Conservation (phyloP, 805 yeast species). For the Hanseniaspora taiwanica region DNA sequence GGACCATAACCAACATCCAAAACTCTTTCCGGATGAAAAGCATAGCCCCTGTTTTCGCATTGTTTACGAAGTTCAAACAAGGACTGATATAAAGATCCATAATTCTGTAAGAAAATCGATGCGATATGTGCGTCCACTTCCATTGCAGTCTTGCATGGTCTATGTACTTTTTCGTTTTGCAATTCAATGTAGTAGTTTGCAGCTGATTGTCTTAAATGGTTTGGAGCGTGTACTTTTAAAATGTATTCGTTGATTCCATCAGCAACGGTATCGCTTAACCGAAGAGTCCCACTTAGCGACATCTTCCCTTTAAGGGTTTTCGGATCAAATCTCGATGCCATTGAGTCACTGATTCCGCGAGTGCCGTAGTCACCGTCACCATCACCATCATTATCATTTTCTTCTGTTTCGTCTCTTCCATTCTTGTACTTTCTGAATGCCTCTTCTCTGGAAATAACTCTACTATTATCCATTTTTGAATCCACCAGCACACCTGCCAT, state of each 20-base stretch:
- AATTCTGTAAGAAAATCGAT: conserved; percentile 68
- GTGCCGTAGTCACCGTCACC: too few relatives aligned
- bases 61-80: conserved; percentile 52
- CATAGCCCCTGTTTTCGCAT: conserved; percentile 25
- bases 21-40: conserved; percentile 50
- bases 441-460: not conserved
- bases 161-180: conserved; percentile 40
- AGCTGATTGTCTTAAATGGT: conserved; percentile 46
- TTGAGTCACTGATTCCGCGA: too few relatives aligned
- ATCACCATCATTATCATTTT: not conserved
- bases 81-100: conserved; percentile 54
- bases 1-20: conserved; percentile 86
- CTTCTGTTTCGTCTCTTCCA: not conserved
- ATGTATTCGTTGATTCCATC: conserved; percentile 53
- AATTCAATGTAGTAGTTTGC: conserved; percentile 41
- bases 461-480: not conserved
- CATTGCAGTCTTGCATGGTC: conserved; percentile 29
- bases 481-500: not conserved
- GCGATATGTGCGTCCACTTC: conserved; percentile 76
- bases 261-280: conserved; percentile 44
- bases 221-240: conserved; percentile 46
- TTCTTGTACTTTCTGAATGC: not conserved
- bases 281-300: conserved; percentile 32
- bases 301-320: not conserved
- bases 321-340: not conserved